Conservation (phyloP, 768 basidiomycete species). For the Lactarius akahatsu region DNA sequence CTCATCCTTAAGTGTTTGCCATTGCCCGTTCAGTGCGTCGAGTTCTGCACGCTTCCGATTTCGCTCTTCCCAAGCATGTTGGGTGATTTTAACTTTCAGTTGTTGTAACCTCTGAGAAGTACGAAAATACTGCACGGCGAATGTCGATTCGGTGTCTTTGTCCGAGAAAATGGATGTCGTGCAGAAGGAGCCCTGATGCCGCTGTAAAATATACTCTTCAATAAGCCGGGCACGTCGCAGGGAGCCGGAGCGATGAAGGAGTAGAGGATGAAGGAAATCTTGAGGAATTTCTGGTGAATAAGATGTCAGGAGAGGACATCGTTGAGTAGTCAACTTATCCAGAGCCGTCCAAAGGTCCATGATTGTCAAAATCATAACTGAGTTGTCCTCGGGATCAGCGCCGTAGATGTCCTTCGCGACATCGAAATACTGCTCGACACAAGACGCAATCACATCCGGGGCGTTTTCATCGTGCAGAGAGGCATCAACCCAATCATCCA, state of each 20-base stretch:
- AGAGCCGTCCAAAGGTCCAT: not conserved
- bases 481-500: not conserved
- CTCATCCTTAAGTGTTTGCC: not conserved
- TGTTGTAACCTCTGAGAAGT: not conserved
- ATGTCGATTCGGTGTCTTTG: not conserved
- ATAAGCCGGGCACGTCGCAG: not conserved
- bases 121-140: not conserved
- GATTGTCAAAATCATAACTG: not conserved
- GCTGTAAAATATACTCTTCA: not conserved
- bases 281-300: not conserved
- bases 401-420: not conserved
- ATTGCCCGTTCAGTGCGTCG: not conserved
- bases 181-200: not conserved
- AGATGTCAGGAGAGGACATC: not conserved
- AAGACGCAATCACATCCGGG: not conserved
- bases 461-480: not conserved
- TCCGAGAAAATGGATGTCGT: conserved; percentile 2
- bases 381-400: not conserved
- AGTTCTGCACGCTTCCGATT: not conserved
- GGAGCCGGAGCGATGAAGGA: not conserved
- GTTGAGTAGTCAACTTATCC: not conserved
- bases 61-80: not conserved
- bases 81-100: not conserved
- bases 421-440: not conserved
- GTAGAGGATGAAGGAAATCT: not conserved